Evolutionary conservation across 768 basidiomycete genomes (phyloP).

Genomic region (Cubamyces lactineus): DNA sequence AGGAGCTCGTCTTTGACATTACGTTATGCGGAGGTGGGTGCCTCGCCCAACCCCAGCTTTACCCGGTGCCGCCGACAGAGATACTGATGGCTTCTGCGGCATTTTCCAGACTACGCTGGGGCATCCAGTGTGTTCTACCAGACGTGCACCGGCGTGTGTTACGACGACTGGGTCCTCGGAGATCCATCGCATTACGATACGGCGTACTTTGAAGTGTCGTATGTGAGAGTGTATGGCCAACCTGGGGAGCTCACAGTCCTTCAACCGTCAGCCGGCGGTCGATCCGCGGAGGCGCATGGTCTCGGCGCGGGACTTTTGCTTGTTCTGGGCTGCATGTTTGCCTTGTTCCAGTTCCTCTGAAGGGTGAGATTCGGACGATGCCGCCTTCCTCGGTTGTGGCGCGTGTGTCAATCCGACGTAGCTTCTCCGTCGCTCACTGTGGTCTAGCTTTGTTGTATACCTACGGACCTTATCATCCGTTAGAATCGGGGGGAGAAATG

Average conservation of each 20-base stretch:
- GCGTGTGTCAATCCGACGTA: not conserved
- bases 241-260: slow-evolving; percentile 35
- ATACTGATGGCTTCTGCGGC: slow-evolving; percentile 1
- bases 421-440: not conserved
- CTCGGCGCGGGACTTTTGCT: slow-evolving; percentile 3
- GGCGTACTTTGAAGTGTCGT: slow-evolving; percentile 71
- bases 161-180: slow-evolving; percentile 70
- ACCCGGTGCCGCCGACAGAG: slow-evolving; percentile 3
- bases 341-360: slow-evolving; percentile 12
- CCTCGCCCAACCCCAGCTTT: slow-evolving; percentile 26
- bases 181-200: slow-evolving; percentile 60
- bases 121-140: slow-evolving; percentile 52
- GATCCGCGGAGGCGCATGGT: slow-evolving; percentile 21
- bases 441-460: slow-evolving; percentile 3
- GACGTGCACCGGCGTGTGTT: slow-evolving; percentile 70
- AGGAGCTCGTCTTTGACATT: slow-evolving; percentile 74
- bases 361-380: too few species aligned
- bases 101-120: slow-evolving; percentile 47
- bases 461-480: not conserved
- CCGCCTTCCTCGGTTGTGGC: not conserved
- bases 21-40: slow-evolving; percentile 65
- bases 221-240: slow-evolving; percentile 35
- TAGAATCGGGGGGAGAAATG: not conserved
- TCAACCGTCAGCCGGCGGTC: slow-evolving; percentile 18
- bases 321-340: slow-evolving; percentile 9